Evolutionary conservation across 202 grass and related monocot genomes (phyloP).

Genomic region (Schoenoplectus triqueter): DNA sequence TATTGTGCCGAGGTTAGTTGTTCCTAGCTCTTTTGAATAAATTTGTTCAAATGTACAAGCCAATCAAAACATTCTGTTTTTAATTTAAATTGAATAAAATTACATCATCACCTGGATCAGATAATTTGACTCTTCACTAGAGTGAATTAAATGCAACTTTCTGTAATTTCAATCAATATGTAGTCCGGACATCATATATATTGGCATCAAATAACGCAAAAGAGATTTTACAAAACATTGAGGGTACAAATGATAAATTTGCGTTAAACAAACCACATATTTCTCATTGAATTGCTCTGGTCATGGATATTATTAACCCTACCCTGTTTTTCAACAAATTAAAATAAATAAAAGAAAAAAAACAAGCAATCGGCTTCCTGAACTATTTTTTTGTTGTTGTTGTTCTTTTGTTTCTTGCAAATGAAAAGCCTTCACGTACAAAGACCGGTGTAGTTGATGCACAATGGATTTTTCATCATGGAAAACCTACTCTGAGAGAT

Average conservation of each 20-base stretch:
- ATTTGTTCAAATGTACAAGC: constrained; percentile 66
- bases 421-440: constrained; percentile 55
- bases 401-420: constrained; percentile 30
- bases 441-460: constrained; percentile 63
- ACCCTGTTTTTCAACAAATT: neutral
- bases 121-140: constrained; percentile 51
- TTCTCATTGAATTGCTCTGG: neutral
- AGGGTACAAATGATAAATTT: neutral
- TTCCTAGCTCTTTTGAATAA: constrained; percentile 15
- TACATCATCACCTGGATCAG: neutral
- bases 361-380: neutral
- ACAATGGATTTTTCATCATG: constrained; percentile 61
- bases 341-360: neutral
- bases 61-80: constrained; percentile 65
- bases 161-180: neutral
- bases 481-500: constrained; percentile 49
- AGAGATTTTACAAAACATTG: neutral
- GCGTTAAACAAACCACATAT: neutral
- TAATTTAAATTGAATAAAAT: neutral
- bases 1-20: constrained; percentile 26
- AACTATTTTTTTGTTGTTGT: neutral
- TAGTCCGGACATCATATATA: no score
- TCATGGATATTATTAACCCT: neutral
- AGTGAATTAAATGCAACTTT: constrained; percentile 71
- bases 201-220: neutral